Conservation (phyloP, 257 asterid genomes). For the Eucommia ulmoides region DNA sequence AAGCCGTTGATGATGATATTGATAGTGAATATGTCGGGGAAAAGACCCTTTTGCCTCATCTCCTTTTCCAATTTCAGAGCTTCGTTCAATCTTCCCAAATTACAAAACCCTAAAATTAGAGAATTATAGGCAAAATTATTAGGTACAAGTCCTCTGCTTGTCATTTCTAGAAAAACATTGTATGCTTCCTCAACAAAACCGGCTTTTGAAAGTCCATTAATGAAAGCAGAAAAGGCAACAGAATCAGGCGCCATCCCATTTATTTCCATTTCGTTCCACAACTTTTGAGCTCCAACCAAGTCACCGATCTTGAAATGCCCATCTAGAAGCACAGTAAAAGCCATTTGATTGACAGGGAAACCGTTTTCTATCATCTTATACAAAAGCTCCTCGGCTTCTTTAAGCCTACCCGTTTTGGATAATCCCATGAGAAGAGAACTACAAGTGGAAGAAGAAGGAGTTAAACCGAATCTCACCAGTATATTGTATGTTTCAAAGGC, state of each 20-base stretch:
- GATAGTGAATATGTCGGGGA: constrained; percentile 64
- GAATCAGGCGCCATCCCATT: constrained; percentile 72
- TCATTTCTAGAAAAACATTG: constrained; percentile 38
- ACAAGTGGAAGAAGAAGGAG: constrained; percentile 72
- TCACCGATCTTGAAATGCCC: constrained; percentile 70
- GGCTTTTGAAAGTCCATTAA: constrained; percentile 57
- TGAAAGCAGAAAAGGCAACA: constrained; percentile 81
- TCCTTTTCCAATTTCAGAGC: constrained; percentile 56
- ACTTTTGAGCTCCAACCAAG: constrained; percentile 42
- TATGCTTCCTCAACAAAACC: constrained; percentile 62
- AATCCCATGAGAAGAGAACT: constrained; percentile 69
- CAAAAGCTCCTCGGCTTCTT: constrained; percentile 51
- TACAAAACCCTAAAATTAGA: constrained; percentile 65
- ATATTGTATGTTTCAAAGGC: constrained; percentile 59
- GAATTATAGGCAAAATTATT: constrained; percentile 80
- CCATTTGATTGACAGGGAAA: constrained; percentile 43
- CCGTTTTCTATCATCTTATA: constrained; percentile 53
- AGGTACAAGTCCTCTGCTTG: constrained; percentile 53
- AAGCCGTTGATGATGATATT: constrained; percentile 73
- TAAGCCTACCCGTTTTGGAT: constrained; percentile 48
- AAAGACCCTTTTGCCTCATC: constrained; percentile 66
- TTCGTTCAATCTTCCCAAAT: constrained; percentile 38
- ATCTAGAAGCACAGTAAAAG: constrained; percentile 71
- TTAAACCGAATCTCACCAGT: constrained; percentile 47
- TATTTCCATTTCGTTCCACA: constrained; percentile 77